phyloP scores from a whole-genome alignment of 331 rosid species.

The Rhamnella rubrinervis region DNA sequence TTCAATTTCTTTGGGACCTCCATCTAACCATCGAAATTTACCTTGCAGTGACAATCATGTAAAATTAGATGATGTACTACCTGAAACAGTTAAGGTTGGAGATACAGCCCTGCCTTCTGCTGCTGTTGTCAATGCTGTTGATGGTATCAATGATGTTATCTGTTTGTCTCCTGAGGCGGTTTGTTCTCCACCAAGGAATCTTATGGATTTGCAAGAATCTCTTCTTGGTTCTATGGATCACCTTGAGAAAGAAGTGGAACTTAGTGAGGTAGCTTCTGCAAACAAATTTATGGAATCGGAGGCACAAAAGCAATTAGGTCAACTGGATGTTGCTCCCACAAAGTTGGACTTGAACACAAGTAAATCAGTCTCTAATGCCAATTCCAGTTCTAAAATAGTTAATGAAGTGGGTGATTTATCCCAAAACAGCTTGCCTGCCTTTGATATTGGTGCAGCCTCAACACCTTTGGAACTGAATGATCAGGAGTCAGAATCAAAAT shows the following conservation, averaged over 20 bases:
- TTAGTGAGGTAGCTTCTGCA: constrained; percentile 37
- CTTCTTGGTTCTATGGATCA: constrained; percentile 28
- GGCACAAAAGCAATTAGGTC: constrained; percentile 27
- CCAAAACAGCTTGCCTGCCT: constrained; percentile 29
- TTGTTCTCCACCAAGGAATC: constrained; percentile 34
- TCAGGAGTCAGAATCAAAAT: constrained; percentile 32
- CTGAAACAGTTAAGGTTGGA: constrained; percentile 35
- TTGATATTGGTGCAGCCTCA: constrained; percentile 32
- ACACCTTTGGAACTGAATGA: constrained; percentile 30
- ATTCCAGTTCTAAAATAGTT: constrained; percentile 30
- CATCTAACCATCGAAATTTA: constrained; percentile 27
- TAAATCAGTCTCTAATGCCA: constrained; percentile 22
- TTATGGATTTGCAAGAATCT: constrained; percentile 33
- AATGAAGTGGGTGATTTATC: constrained; percentile 29
- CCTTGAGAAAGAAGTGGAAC: constrained; percentile 32
- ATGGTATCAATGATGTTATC: constrained; percentile 27
- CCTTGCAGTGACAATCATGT: constrained; percentile 25
- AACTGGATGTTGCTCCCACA: constrained; percentile 33
- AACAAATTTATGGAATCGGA: constrained; percentile 33
- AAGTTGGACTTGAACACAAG: constrained; percentile 31
- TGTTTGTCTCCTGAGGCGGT: constrained; percentile 24
- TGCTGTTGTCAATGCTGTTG: constrained; percentile 25
- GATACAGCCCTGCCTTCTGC: constrained; percentile 33
- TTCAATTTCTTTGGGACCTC: constrained; percentile 31
- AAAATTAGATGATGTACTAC: constrained; percentile 28